Conservation (phyloP, 768 basidiomycete species). For the Candolleomyces aberdarensis region DNA sequence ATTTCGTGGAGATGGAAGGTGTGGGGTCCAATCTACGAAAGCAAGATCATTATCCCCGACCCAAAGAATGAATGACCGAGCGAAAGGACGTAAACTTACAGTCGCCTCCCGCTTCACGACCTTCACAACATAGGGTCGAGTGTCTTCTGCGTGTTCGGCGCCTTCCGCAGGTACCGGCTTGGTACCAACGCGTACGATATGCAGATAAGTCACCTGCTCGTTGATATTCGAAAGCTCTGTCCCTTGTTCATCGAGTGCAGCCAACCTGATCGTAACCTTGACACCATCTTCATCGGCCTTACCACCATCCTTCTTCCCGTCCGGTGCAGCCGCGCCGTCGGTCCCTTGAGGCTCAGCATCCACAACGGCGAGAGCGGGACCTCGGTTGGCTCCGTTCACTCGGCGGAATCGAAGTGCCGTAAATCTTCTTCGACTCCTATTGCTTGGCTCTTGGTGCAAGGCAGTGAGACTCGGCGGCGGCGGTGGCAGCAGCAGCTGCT, state of each 20-base stretch:
- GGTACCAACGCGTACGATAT: conserved; percentile 70
- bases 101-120: conserved; percentile 92
- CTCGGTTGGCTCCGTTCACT: conserved; percentile 50
- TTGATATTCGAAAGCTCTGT: conserved; percentile 66
- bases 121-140: conserved; percentile 84
- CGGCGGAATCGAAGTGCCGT: conserved; percentile 61
- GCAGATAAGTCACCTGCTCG: conserved; percentile 86
- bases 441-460: conserved; percentile 11
- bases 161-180: conserved; percentile 31
- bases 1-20: conserved; percentile 97
- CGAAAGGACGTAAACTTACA: conserved; percentile 31
- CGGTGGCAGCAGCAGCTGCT: conserved; percentile 5
- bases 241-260: conserved; percentile 77
- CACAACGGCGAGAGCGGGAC: conserved; percentile 76
- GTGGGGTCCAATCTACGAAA: conserved; percentile 78
- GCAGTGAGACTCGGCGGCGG: conserved; percentile 13
- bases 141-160: conserved; percentile 49
- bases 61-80: no score
- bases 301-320: conserved; percentile 39
- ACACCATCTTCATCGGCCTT: conserved; percentile 65
- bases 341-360: conserved; percentile 56
- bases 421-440: conserved; percentile 48
- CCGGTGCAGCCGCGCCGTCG: conserved; percentile 22
- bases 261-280: conserved; percentile 73
- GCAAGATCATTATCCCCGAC: no score